Percentiles rank a stretch among this genome's conserved stretches.
Evolutionary conservation across 2,329 filamentous ascomycete species (phyloP).

Genomic region (Scytalidium lignicola): DNA sequence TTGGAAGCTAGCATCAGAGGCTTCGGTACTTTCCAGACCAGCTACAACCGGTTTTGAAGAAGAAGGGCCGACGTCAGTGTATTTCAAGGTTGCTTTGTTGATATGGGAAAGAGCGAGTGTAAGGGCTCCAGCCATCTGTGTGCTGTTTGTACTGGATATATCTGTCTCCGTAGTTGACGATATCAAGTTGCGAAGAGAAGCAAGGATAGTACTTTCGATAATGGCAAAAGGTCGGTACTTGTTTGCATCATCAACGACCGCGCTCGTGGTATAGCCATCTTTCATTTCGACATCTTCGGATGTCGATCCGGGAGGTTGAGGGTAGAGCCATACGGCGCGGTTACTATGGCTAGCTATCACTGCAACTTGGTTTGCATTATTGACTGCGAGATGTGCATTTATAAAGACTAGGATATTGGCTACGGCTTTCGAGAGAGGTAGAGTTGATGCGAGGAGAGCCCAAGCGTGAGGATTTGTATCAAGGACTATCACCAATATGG

Average conservation of each 20-base stretch:
- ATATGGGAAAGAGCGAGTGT: slow-evolving; percentile 87
- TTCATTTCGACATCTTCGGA: slow-evolving; percentile 53
- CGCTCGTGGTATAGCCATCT: slow-evolving; percentile 31
- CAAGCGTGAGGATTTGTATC: slow-evolving; percentile 96
- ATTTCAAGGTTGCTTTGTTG: slow-evolving; percentile 55
- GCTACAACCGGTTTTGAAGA: slow-evolving; percentile 19
- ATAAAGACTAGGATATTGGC: slow-evolving; percentile 92
- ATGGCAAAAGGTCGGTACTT: slow-evolving; percentile 91
- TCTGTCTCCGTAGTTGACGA: slow-evolving; percentile 58
- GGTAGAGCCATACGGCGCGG: slow-evolving; percentile 86
- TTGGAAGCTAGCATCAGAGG: slow-evolving; percentile 49
- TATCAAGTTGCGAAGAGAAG: slow-evolving; percentile 70
- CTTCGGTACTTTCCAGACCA: slow-evolving; percentile 12
- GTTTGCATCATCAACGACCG: slow-evolving; percentile 51
- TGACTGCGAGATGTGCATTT: slow-evolving; percentile 92
- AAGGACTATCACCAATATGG: slow-evolving; percentile 83
- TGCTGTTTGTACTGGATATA: slow-evolving; percentile 66
- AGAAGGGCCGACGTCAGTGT: slow-evolving; percentile 31
- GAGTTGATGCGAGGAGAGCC: slow-evolving; percentile 67
- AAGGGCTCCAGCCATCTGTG: slow-evolving; percentile 84
- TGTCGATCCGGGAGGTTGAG: slow-evolving; percentile 39
- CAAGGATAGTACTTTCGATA: slow-evolving; percentile 75
- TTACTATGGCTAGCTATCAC: slow-evolving; percentile 86
- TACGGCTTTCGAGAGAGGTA: slow-evolving; percentile 78
- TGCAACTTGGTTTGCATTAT: slow-evolving; percentile 88